A percentile compares a stretch with the other conserved stretches of the same genome.
phyloP scores from a whole-genome alignment of 495 filamentous ascomycete species.

The Sabuloglossum arenarium region DNA sequence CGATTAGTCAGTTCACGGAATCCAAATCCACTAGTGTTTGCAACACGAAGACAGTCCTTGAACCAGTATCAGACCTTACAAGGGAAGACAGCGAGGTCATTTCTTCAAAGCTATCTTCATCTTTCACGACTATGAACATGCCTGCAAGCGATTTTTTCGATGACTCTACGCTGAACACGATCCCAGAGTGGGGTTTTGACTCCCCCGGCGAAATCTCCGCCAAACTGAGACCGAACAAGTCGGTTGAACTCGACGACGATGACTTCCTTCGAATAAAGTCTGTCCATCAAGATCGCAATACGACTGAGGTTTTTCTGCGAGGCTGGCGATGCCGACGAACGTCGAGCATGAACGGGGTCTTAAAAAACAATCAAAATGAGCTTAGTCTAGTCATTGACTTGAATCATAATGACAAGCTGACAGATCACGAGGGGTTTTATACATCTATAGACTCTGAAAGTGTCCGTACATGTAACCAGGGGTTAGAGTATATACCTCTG shows the following conservation, averaged over 20 bases:
- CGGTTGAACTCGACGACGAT: constrained; percentile 18
- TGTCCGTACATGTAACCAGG: constrained; percentile 12
- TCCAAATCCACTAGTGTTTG: too few relatives aligned
- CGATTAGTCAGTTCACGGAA: too few relatives aligned
- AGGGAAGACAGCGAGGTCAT: too few relatives aligned
- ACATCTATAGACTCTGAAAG: constrained; percentile 9
- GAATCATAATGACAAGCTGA: constrained; percentile 20
- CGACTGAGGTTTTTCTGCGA: constrained; percentile 16
- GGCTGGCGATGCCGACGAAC: constrained; percentile 21
- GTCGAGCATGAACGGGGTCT: constrained; percentile 18
- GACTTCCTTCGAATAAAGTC: constrained; percentile 22
- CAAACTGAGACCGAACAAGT: constrained; percentile 8
- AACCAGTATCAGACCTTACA: too few relatives aligned
- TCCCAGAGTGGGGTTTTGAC: background rate
- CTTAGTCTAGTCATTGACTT: constrained; percentile 28
- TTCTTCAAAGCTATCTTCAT: too few relatives aligned
- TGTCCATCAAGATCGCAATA: constrained; percentile 15
- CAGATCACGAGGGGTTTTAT: background rate
- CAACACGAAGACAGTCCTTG: too few relatives aligned
- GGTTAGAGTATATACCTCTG: constrained; percentile 22
- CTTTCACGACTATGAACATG: too few relatives aligned
- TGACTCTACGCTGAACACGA: background rate
- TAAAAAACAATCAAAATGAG: constrained; percentile 29
- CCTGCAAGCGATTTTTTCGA: too few relatives aligned
- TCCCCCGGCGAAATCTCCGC: background rate